Conservation (phyloP, 1,284 basidiomycete species). For the Ganoderma multipileum region DNA sequence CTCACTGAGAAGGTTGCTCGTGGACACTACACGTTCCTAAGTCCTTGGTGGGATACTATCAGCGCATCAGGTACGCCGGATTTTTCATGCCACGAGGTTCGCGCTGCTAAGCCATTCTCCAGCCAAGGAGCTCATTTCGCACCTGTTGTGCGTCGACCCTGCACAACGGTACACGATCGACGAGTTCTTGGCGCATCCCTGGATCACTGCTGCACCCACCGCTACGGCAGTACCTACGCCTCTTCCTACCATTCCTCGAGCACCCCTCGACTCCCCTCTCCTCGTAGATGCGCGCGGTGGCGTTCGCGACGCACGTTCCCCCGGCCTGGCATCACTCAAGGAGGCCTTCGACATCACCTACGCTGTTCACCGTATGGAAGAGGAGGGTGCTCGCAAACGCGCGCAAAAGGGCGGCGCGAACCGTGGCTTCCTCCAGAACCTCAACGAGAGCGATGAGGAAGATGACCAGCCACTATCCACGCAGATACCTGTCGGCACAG, state of each 20-base stretch:
- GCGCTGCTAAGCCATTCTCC: conserved; percentile 27
- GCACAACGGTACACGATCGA: conserved; percentile 96
- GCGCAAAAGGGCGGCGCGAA: conserved; percentile 85
- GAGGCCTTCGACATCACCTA: conserved; percentile 99
- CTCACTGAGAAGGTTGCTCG: conserved; percentile 98
- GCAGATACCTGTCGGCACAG: conserved; percentile 36
- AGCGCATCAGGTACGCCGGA: conserved; percentile 71
- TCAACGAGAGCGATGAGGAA: conserved; percentile 94
- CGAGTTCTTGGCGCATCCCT: conserved; percentile 96
- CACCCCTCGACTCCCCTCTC: conserved; percentile 88
- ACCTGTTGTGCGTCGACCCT: conserved; percentile 96
- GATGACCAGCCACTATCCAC: conserved; percentile 56
- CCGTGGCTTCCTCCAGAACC: conserved; percentile 81
- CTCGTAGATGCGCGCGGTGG: conserved; percentile 82
- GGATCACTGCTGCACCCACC: conserved; percentile 81
- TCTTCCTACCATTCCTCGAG: conserved; percentile 47
- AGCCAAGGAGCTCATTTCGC: conserved; percentile 96
- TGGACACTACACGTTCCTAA: conserved; percentile 98
- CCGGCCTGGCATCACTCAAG: conserved; percentile 91
- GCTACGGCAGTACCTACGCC: conserved; percentile 71
- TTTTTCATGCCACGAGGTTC: conserved; percentile 9
- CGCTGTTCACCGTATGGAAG: conserved; percentile 99
- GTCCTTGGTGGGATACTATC: conserved; percentile 99
- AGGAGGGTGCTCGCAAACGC: conserved; percentile 89
- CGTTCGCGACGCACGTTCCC: conserved; percentile 88